Evolutionary conservation across 495 filamentous ascomycete genomes (phyloP).

Genomic region (Penicillium malachiteum): DNA sequence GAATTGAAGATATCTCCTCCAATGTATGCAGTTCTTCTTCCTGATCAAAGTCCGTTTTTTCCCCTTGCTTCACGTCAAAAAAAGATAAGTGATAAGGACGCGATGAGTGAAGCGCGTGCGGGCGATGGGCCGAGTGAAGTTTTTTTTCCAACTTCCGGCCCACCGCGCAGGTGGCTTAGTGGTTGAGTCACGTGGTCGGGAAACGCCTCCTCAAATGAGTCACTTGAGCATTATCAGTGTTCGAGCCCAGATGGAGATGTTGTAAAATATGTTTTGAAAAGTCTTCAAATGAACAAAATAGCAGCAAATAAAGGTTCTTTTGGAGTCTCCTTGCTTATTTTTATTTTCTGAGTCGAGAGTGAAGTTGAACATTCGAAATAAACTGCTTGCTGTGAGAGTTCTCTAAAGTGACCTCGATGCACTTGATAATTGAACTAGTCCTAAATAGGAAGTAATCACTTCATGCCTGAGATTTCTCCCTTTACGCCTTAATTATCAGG

Average conservation of each 20-base stretch:
- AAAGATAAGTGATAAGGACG: slow-evolving; percentile 19
- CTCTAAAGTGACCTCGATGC: background rate
- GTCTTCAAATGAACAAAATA: background rate
- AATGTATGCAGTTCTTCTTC: too few species aligned
- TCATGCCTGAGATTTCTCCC: too few species aligned
- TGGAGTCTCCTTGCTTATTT: too few species aligned
- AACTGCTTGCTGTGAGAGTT: background rate
- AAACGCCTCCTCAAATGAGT: background rate
- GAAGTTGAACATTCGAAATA: too few species aligned
- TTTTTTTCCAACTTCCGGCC: slow-evolving; percentile 3
- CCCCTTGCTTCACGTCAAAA: background rate
- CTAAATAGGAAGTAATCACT: background rate
- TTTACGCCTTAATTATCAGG: background rate
- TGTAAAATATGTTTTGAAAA: background rate
- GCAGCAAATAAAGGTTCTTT: background rate
- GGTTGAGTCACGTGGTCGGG: slow-evolving; percentile 25
- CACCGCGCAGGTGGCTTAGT: slow-evolving; percentile 24
- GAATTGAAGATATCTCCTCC: background rate
- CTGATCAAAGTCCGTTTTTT: too few species aligned
- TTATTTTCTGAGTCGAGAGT: too few species aligned
- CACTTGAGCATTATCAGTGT: background rate
- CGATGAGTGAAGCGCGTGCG: slow-evolving; percentile 2
- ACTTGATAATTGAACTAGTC: background rate
- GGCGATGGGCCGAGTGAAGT: slow-evolving; percentile 13
- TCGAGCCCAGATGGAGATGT: background rate